phyloP scores from a whole-genome alignment of 208 protist genomes.

The Lotmaria passim region DNA sequence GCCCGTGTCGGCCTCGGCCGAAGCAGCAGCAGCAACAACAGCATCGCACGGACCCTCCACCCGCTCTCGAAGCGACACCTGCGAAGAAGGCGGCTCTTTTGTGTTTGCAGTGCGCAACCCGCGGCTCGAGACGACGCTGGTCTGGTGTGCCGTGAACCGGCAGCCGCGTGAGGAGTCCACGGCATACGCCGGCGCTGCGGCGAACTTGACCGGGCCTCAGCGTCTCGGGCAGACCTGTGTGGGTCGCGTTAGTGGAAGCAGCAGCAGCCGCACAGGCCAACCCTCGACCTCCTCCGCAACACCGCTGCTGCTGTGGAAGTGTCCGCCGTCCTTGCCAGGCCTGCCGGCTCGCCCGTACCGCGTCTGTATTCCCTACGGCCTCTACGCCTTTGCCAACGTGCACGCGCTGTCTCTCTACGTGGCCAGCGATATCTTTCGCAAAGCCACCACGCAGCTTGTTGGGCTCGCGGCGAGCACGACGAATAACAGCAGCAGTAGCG shows the following conservation, averaged over 20 bases:
- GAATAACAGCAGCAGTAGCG: neutral
- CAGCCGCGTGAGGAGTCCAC: conserved; percentile 38
- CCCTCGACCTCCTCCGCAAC: conserved; percentile 35
- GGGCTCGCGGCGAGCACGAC: neutral
- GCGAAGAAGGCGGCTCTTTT: conserved; percentile 72
- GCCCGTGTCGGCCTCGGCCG: no score
- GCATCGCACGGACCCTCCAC: neutral
- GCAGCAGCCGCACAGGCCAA: no score
- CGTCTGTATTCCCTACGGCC: conserved; percentile 58
- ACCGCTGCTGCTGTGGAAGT: conserved; percentile 62
- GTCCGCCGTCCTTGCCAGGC: conserved; percentile 75
- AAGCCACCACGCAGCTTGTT: conserved; percentile 45
- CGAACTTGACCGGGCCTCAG: neutral
- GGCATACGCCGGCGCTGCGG: conserved; percentile 22
- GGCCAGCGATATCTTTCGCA: conserved; percentile 65
- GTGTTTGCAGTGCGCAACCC: conserved; percentile 75
- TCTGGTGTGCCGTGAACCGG: conserved; percentile 77
- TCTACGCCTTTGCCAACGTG: conserved; percentile 50
- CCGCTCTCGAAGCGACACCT: conserved; percentile 13
- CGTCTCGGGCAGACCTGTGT: no score
- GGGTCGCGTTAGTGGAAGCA: no score
- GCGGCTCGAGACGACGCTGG: conserved; percentile 53
- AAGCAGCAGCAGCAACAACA: neutral
- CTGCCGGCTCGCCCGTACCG: conserved; percentile 60
- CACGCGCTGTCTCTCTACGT: conserved; percentile 76